phyloP scores from a whole-genome alignment of 164 flowering plant genomes.

The Pachysandra terminalis region DNA sequence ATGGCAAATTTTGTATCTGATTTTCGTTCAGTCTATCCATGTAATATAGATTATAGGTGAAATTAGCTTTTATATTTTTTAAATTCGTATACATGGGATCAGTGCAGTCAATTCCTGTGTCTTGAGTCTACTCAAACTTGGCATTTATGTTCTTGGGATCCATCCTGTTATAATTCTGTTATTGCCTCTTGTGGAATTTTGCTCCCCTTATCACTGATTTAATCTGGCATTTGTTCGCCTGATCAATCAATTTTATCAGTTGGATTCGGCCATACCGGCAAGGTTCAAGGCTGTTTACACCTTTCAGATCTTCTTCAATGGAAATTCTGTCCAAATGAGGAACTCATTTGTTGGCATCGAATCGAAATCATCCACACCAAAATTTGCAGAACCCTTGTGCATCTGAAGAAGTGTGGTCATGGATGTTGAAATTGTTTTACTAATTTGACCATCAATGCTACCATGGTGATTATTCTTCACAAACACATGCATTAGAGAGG shows the following conservation, averaged over 20 bases:
- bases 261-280: constrained; percentile 95
- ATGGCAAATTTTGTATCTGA: too few relatives aligned
- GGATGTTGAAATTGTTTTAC: constrained; percentile 47
- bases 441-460: constrained; percentile 13
- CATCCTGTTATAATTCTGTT: too few relatives aligned
- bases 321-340: constrained; percentile 44
- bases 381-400: constrained; percentile 35
- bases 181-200: too few relatives aligned
- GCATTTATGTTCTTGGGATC: too few relatives aligned
- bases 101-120: too few relatives aligned
- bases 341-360: constrained; percentile 51
- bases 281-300: constrained; percentile 98
- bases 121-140: too few relatives aligned
- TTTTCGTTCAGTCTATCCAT: too few relatives aligned
- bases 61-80: too few relatives aligned
- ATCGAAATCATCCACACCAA: constrained; percentile 28
- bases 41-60: too few relatives aligned
- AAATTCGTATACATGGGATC: too few relatives aligned
- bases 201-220: background rate
- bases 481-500: too few relatives aligned
- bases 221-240: background rate
- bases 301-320: constrained; percentile 76
- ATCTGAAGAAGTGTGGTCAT: constrained; percentile 35
- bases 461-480: background rate
- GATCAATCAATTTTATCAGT: constrained; percentile 29